Base-by-base conservation (phyloP, 2,329 filamentous ascomycete species). In the Diaporthe citri region DNA sequence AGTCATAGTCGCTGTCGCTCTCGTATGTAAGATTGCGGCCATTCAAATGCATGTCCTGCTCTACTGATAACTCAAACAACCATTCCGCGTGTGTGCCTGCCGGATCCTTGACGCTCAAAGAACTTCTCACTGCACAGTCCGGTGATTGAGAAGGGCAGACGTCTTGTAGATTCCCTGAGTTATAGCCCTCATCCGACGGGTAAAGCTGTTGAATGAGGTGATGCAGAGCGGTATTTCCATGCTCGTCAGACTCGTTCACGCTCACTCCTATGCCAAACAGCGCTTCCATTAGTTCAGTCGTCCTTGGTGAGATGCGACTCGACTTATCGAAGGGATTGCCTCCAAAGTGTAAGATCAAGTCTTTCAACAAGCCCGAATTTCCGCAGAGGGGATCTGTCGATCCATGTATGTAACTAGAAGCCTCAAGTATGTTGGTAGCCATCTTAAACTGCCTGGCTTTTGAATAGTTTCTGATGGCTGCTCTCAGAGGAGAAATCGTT, bases 1-100 rank as follows among this genome's bases (percentile, higher is more conserved):
- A 20, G 10, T 41, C 36, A 17, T 25, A 60, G 57, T 60, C 57
- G 57, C 57, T 60, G 57, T 60, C 57, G n/a, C n/a, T 41, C 20
- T n/a, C 22, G 57, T 41, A 41, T 8, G 1, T 6, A 12, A 9
- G 0, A 25, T 60, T 60, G 34, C 17, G 10, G 22, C 57, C 57
- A 22, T 25, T 7, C 57, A 39, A 15, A 4, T 25, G 10, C 57
- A 41, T 25, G 17, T 60, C 22, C 10, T 4, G 5, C 22, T 41
- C 34, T 9, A 17, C 9, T 15, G 12, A 4, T 17, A 25, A 15
- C 12, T 9, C 2, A 36, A 41, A 25, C 1, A 25, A 2, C 15
- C 57, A 2, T 41, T 41, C 13, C 2, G 34, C 13, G 28, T 22
- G 22, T 5, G 3, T 15, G 12, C 12, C 36, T 17, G 12, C 4